Evolutionary conservation across 352 stramenopile genomes (phyloP).

Genomic region (Elongisporangium prolatum): DNA sequence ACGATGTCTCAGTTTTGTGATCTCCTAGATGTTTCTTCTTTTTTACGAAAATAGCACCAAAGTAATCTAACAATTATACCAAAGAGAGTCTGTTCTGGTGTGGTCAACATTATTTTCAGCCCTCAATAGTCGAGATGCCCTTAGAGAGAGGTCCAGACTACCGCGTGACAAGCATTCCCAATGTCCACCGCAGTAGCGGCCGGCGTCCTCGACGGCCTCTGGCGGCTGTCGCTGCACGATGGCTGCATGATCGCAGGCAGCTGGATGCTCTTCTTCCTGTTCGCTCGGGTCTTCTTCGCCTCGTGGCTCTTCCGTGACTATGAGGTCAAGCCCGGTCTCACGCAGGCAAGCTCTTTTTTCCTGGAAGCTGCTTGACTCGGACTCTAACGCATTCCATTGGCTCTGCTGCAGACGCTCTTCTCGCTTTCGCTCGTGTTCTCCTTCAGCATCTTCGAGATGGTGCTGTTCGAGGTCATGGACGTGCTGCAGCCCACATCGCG

Average conservation of each 20-base stretch:
- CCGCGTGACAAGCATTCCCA: too few relatives aligned
- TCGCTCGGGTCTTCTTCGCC: slow-evolving; percentile 77
- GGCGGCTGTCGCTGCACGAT: slow-evolving; percentile 26
- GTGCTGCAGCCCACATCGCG: slow-evolving; percentile 54
- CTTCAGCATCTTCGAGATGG: slow-evolving; percentile 75
- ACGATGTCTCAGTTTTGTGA: too few relatives aligned
- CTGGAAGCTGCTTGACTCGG: too few relatives aligned
- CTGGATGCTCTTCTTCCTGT: slow-evolving; percentile 57
- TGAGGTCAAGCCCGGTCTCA: slow-evolving; percentile 48
- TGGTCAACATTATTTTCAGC: too few relatives aligned
- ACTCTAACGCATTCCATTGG: too few relatives aligned
- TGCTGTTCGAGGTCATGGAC: slow-evolving; percentile 77
- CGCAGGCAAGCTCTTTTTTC: slow-evolving; percentile 19
- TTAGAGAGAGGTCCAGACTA: too few relatives aligned
- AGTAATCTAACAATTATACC: too few relatives aligned
- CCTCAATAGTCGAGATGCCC: too few relatives aligned
- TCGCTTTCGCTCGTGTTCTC: slow-evolving; percentile 70
- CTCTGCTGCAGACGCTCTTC: slow-evolving; percentile 34
- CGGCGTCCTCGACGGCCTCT: slow-evolving; percentile 10
- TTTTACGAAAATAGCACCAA: too few relatives aligned
- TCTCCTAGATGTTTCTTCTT: too few relatives aligned
- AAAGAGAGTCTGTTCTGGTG: too few relatives aligned
- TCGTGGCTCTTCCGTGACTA: slow-evolving; percentile 86
- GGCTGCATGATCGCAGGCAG: slow-evolving; percentile 22
- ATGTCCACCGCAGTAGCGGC: too few relatives aligned